Base-by-base conservation (phyloP, 345 rosid species). In the Mercurialis annua region DNA sequence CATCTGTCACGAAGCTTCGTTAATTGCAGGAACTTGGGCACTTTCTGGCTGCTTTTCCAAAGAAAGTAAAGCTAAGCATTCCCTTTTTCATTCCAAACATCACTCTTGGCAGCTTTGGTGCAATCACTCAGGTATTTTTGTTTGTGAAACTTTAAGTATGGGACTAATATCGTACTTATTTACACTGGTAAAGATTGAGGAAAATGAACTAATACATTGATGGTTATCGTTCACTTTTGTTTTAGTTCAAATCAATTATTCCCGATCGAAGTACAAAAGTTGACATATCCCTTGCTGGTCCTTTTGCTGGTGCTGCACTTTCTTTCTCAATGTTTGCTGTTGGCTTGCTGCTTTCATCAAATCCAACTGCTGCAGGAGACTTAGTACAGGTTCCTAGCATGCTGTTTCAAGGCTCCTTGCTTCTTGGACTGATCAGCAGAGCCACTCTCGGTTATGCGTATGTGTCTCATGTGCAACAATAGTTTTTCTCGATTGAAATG, bases 81-180 rank as follows among this genome's bases (percentile, higher is more conserved):
- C 98, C 98, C 27, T 93, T 72, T 78, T 87, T 90, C 77, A 87
- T 93, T 79, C 98, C 97, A 44, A 90, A 93, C 81, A 90, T 88
- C 30, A 93, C 98, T 18, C 97, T 93, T 71, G 98, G 98, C 34
- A 93, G 98, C 77, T 93, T 93, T 78, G 96, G 97, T 66, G 97
- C 98, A 66, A 90, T 93, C 76, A 93, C 98, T 66, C 98, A 90
- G 92, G 98, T 87, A 55, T 36, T 51, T 52, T 44, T 49, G 29
- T 31, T 3, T 14, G 27, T 38, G 60, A 38, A 48, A 34, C 44
- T 34, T 36, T 14, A 12, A 16, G 24, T 36, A 33, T 34, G 36
- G 10, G 1, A 46, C 55, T 36, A 31, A 36, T 47, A 36, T 27
- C 1, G 26, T 16, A 27, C 6, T 38, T 14, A 38, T 59, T 59